Conservation (phyloP, 352 stramenopile species). For the Thalassiosira exigua region DNA sequence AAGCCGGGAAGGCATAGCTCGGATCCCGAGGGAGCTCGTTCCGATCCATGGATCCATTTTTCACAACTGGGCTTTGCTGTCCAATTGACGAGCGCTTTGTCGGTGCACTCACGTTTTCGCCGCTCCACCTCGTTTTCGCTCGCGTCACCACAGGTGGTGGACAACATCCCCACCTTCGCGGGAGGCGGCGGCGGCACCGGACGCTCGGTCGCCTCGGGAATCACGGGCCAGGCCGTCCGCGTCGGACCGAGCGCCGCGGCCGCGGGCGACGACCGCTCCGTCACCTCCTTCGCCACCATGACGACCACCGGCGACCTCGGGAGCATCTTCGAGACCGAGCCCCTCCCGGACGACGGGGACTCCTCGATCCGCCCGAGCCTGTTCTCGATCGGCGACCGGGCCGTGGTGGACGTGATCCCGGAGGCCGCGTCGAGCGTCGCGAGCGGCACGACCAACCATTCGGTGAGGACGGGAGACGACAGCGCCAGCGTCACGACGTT, state of each 20-base stretch:
- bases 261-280: conserved; percentile 22
- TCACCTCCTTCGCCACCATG: conserved; percentile 42
- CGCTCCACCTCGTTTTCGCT: too few relatives aligned
- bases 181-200: conserved; percentile 12
- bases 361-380: conserved; percentile 1
- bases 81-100: too few relatives aligned
- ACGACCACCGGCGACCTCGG: conserved; percentile 37
- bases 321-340: conserved; percentile 24
- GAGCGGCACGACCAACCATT: conserved; percentile 29
- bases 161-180: conserved; percentile 35
- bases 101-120: too few relatives aligned
- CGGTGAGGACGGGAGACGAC: conserved; percentile 13
- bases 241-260: background rate
- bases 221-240: conserved; percentile 24
- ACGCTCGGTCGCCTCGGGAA: conserved; percentile 14
- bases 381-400: conserved; percentile 3
- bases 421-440: conserved; percentile 19
- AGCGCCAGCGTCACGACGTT: conserved; percentile 16
- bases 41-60: too few relatives aligned
- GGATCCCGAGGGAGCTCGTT: too few relatives aligned
- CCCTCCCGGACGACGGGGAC: background rate
- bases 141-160: too few relatives aligned
- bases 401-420: conserved; percentile 29
- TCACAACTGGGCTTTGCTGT: too few relatives aligned
- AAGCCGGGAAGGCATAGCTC: too few relatives aligned